Conservation (phyloP, 139 green algal species). For the Haematococcus lacustris region DNA sequence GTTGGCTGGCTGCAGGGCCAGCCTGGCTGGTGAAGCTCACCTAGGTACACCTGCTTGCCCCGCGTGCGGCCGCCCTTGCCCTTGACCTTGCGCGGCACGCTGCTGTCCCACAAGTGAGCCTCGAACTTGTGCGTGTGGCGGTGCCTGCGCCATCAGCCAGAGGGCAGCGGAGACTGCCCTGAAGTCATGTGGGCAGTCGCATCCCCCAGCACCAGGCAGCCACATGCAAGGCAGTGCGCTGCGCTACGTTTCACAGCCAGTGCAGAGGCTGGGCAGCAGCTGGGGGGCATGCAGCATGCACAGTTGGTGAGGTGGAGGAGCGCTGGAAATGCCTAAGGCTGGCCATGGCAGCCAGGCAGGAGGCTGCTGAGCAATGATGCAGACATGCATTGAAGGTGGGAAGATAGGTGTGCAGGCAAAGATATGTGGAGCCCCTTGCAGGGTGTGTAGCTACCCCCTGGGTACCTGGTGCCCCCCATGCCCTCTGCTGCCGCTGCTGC, state of each 20-base stretch:
- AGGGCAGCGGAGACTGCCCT: too few relatives aligned
- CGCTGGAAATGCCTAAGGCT: background rate
- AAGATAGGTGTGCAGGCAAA: background rate
- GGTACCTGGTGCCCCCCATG: background rate
- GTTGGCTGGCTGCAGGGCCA: too few relatives aligned
- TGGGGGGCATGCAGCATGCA: too few relatives aligned
- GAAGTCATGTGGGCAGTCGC: too few relatives aligned
- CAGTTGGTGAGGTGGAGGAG: too few relatives aligned
- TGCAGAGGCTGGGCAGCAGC: too few relatives aligned
- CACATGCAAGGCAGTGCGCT: too few relatives aligned
- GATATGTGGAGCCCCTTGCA: background rate
- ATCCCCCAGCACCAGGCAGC: too few relatives aligned
- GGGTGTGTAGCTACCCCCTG: background rate
- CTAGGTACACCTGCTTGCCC: conserved; percentile 47
- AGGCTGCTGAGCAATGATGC: background rate
- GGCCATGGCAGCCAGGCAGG: background rate
- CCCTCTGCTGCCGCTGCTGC: background rate
- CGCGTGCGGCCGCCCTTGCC: conserved; percentile 46
- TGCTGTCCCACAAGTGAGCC: conserved; percentile 71
- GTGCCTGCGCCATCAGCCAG: conserved; percentile 54
- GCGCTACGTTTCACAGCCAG: too few relatives aligned
- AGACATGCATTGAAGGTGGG: background rate
- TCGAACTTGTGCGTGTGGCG: conserved; percentile 66
- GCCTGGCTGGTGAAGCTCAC: conserved; percentile 3
- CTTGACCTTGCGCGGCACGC: conserved; percentile 10